Evolutionary conservation across 2,329 filamentous ascomycete species (phyloP), one percentile per base, ranked within the genome.

Genomic region (Graphilbum ipis-grandicollis): DNA sequence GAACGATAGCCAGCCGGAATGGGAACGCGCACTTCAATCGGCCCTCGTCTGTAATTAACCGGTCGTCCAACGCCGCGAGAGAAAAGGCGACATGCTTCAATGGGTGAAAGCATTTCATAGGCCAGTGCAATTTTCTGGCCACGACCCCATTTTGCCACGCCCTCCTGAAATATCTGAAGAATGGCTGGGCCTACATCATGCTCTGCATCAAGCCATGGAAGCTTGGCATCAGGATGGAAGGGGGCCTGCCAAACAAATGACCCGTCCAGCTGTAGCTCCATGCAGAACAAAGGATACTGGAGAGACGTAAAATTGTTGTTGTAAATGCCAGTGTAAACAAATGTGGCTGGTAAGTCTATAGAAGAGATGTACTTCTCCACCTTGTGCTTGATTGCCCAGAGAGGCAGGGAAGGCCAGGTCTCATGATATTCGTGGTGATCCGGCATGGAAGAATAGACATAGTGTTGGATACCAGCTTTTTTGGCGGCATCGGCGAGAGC

Each of bases 241-340:
- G 90, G 90, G 2, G 88, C 88, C 51, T 84, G 76, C 90, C 90
- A 96, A 40, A 78, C 63, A 53, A 94, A 94, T 37, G 80, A 85
- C 15, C 83, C 85, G 48, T 94, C 84, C 2, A 65, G 56, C 15
- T 31, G 29, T 5, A 93, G 62, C 44, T 92, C 84, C 80, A 94
- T 93, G 59, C 86, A 90, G 61, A 96, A 96, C 4, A 96, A 67
- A 1, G 90, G 90, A 52, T 93, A 96, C 2, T 75, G 75, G 23
- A 94, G 66, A 33, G 82, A 90, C 22, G 88, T 96, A 58, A 96
- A 98, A 55, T 98, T 96, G 59, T 96, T 96, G 66, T 96, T 93
- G 65, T 96, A 98, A 49, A 94, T 94, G 41, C 88, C 90, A 9
- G 86, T 84, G 57, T 94, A 94, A 45, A 94, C 78, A 55, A 93